Base-by-base conservation (phyloP, 2,329 filamentous ascomycete genomes). In the Cercospora berteroae region DNA sequence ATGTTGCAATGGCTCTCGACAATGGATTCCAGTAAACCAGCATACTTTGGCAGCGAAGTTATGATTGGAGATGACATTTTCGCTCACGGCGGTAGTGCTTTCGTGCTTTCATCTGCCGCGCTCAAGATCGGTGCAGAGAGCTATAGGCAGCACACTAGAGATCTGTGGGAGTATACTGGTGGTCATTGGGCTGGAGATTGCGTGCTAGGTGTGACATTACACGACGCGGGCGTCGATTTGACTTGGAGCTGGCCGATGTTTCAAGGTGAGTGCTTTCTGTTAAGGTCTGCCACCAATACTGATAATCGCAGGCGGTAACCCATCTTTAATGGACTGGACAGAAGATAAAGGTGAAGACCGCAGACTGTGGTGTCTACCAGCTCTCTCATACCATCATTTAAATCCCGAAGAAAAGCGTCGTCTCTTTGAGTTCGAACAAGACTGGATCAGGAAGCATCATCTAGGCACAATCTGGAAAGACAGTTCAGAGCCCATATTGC, bases 31-130 rank as follows among this genome's bases (percentile, higher is more conserved):
- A 75, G 74, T 2, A 74, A 84, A 67, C 82, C 83, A 5, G 77
- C 79, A 57, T 88, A 87, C 72, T 80, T 86, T 33, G 86, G 84
- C 44, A 84, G 84, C 33, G 83, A 85, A 69, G 85, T 84, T 70
- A 80, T 81, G 74, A 84, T 82, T 63, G 78, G 78, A 4, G 70
- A 77, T 4, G 71, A 79, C 2, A 72, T 78, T 2, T 80, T 82
- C 39, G 81, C 78, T 0, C 81, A 83, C 63, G 78, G 79, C 31
- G 80, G 81, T 4, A 75, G 79, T 7, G 81, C 80, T 2, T 82
- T 82, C 23, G 61, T 83, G 18, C 67, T 83, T 8, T 82, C 81
- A 0, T 75, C 79, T 25, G 76, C 78, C 5, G 81, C 82, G 0
- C 64, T 82, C 33, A 69, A 77, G 33, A 69, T 68, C 13, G 73